Evolutionary conservation across 805 yeast genomes (phyloP).

Genomic region (Ogataea paraovalis): DNA sequence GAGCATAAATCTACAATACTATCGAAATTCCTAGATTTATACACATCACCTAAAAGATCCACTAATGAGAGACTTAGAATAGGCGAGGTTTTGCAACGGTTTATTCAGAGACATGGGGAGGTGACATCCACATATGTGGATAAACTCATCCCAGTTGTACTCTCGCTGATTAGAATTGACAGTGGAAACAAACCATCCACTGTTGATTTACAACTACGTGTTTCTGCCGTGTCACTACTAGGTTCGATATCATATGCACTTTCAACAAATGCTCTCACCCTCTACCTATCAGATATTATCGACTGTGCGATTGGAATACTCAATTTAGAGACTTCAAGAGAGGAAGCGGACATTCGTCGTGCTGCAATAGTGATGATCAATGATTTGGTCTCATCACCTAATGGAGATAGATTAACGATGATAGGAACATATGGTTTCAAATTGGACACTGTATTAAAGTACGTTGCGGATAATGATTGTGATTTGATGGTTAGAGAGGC

Average conservation of each 20-base stretch:
- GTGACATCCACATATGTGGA: constrained; percentile 32
- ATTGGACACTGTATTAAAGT: constrained; percentile 40
- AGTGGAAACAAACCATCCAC: constrained; percentile 3
- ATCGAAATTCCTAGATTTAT: constrained; percentile 7
- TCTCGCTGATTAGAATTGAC: constrained; percentile 27
- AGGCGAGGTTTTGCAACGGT: constrained; percentile 76
- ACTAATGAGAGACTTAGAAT: constrained; percentile 70
- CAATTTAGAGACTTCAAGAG: constrained; percentile 45
- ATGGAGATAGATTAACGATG: constrained; percentile 41
- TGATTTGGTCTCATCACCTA: constrained; percentile 47
- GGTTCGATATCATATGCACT: constrained; percentile 63
- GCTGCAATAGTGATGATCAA: constrained; percentile 67
- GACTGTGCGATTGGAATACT: constrained; percentile 80
- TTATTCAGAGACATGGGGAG: constrained; percentile 46
- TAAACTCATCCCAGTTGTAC: constrained; percentile 39
- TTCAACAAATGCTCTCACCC: constrained; percentile 50
- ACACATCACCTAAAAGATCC: constrained; percentile 12
- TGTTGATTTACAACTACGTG: constrained; percentile 59
- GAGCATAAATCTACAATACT: constrained; percentile 8
- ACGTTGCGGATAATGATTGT: constrained; percentile 42
- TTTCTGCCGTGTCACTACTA: constrained; percentile 85
- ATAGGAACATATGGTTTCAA: constrained; percentile 46
- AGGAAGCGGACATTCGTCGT: constrained; percentile 60
- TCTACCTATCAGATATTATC: constrained; percentile 49
- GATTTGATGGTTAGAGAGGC: constrained; percentile 62